Percentiles rank a stretch among this genome's conserved stretches.
phyloP scores from a whole-genome alignment of 106 monocot species.

The Platanthera guangdongensis region DNA sequence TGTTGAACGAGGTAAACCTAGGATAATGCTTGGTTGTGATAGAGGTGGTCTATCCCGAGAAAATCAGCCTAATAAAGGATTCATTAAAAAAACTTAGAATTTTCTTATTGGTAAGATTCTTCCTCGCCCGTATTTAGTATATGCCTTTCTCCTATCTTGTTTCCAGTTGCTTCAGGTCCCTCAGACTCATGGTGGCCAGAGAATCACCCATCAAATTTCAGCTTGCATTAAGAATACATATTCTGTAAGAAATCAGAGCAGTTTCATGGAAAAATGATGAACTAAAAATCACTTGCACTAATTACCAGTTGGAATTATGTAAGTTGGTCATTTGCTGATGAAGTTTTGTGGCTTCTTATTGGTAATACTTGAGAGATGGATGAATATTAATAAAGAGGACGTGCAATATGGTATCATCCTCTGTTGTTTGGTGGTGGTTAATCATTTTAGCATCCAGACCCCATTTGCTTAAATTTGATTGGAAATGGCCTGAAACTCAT shows the following conservation, averaged over 20 bases:
- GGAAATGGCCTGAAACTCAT: too few species aligned
- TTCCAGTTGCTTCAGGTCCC: constrained; percentile 26
- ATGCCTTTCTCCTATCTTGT: constrained; percentile 20
- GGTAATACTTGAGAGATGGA: constrained; percentile 12
- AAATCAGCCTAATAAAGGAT: too few species aligned
- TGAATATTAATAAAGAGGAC: not conserved
- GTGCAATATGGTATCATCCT: too few species aligned
- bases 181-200: constrained; percentile 15
- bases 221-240: not conserved
- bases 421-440: too few species aligned
- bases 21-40: too few species aligned
- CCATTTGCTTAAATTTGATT: too few species aligned
- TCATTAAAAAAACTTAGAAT: too few species aligned
- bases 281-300: not conserved
- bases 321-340: constrained; percentile 21
- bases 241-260: not conserved
- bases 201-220: constrained; percentile 23
- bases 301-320: constrained; percentile 23
- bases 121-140: constrained; percentile 21
- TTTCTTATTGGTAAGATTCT: too few species aligned
- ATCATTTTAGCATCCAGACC: too few species aligned
- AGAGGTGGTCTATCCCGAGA: too few species aligned
- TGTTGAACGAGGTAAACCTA: too few species aligned
- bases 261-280: too few species aligned
- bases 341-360: constrained; percentile 21